Conservation (phyloP, 2,329 filamentous ascomycete species). For the Pseudogymnoascus sp. region DNA sequence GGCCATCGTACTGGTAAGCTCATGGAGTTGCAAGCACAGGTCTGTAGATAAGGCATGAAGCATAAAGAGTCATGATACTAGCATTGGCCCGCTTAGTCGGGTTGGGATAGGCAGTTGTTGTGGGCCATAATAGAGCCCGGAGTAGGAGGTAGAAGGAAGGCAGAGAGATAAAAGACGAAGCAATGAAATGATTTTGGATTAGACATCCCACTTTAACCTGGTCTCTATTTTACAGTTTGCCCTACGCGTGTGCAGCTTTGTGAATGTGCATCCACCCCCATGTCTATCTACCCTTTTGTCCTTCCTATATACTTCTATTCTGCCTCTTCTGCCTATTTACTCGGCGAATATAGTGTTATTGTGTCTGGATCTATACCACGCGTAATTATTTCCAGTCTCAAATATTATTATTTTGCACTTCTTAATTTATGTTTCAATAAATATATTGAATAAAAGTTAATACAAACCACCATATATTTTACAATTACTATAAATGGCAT, state of each 20-base stretch:
- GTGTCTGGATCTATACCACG: no score
- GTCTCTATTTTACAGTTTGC: not conserved
- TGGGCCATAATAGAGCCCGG: not conserved
- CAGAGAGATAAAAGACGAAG: not conserved
- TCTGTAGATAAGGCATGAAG: not conserved
- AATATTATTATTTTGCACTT: no score
- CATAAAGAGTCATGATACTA: not conserved
- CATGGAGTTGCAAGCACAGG: not conserved
- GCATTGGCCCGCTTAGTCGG: not conserved
- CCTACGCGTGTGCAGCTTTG: not conserved
- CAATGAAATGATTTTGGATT: conserved; percentile 6
- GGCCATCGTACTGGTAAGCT: conserved; percentile 51
- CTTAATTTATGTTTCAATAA: no score
- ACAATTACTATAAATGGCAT: no score
- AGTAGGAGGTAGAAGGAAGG: not conserved
- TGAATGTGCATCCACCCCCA: not conserved
- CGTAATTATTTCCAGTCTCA: no score
- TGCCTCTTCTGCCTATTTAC: no score
- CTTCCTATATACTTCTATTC: no score
- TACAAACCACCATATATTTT: no score
- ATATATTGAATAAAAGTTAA: no score
- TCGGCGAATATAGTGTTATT: no score
- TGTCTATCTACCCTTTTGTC: no score
- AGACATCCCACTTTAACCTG: not conserved
- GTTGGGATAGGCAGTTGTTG: not conserved